phyloP scores from a whole-genome alignment of 306 rosid species.

The Malus sieversii region DNA sequence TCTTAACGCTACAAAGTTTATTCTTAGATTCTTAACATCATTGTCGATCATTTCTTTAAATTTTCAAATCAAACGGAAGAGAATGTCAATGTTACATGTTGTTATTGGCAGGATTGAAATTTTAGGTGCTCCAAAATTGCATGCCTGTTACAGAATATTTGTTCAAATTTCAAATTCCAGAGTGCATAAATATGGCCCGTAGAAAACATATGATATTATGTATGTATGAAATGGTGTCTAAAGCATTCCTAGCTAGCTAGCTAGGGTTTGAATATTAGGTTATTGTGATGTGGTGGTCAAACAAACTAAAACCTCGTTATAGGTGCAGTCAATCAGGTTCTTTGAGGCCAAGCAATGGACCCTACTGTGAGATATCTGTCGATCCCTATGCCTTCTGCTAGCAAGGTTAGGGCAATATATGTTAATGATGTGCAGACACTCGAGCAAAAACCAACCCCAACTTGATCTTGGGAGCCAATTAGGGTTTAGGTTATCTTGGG shows the following conservation, averaged over 20 bases:
- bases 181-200: background rate
- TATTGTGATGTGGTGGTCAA: constrained; percentile 35
- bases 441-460: constrained; percentile 1
- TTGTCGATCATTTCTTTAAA: background rate
- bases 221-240: background rate
- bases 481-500: background rate
- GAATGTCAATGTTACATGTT: constrained; percentile 13
- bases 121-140: background rate
- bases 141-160: background rate
- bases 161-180: constrained; percentile 20
- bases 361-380: constrained; percentile 27
- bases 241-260: background rate
- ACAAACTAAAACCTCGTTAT: constrained; percentile 44
- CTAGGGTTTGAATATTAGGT: constrained; percentile 1
- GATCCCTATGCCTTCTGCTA: constrained; percentile 14
- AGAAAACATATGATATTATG: background rate
- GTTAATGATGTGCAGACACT: constrained; percentile 26
- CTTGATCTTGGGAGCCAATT: background rate
- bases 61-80: background rate
- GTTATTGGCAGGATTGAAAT: background rate
- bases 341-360: constrained; percentile 7
- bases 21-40: constrained; percentile 25
- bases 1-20: constrained; percentile 14
- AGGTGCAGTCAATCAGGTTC: constrained; percentile 53
- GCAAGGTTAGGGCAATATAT: constrained; percentile 19